Base-by-base conservation (phyloP, 352 stramenopile species). In the Globisporangium spinosum region DNA sequence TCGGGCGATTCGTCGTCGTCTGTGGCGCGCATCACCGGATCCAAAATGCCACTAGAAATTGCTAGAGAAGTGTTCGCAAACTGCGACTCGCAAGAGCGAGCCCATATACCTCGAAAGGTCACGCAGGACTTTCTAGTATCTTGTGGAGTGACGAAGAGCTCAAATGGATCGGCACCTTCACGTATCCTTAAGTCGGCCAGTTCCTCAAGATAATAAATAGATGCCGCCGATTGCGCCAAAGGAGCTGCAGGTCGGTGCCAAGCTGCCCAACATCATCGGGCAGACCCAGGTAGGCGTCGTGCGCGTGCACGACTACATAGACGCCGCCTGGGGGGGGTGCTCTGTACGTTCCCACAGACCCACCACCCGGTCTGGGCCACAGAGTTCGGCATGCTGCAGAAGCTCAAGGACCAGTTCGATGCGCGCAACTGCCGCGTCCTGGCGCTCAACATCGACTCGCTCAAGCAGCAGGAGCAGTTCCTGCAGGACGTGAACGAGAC, bases 401-500 rank as follows among this genome's bases (percentile, higher is more conserved):
- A 93, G 71, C 77, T 94, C 60, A 79, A 88, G 43, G 80, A 89
- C 59, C 78, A 93, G 64, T 92, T 94, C 64, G 80, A 89, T 15
- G 83, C 82, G n/a, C 83, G 87, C 65, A 83, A 85, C 67, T 89
- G 80, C 51, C 80, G 81, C n/a, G 58, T 94, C 1, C 51, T 94
- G 59, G 83, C 71, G 13, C 66, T 90, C 38, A 72, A 83, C 68
- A 70, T 81, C 62, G 67, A 76, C 62, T 79, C 73, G 40, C 65
- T 80, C 53, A 64, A 74, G 64, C 71, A 70, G 13, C 85, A 93
- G 63, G 74, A 70, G 17, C 57, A 64, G 34, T 93, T 94, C 68
- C 70, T 94, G 6, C 64, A 77, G 12, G 84, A 93, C 67, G 85
- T 94, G 49, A 91, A 92, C 63, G 85, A 92, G 65, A 94, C 87